Evolutionary conservation across 2,329 filamentous ascomycete species (phyloP).

Genomic region (Hymenoscyphus albidus): DNA sequence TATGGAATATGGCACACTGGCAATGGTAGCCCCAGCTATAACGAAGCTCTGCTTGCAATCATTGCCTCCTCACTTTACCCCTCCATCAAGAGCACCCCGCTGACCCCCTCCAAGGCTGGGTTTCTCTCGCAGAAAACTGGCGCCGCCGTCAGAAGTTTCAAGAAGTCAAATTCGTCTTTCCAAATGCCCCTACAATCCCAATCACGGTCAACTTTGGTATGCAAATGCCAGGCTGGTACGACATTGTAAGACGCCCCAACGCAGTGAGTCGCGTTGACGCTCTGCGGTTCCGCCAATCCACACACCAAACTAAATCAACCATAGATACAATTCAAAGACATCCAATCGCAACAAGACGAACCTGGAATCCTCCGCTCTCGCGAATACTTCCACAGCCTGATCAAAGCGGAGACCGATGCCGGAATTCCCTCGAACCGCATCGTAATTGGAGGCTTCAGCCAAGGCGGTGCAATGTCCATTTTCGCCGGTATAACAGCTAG

Average conservation of each 20-base stretch:
- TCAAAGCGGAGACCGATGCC: slow-evolving; percentile 73
- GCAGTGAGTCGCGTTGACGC: slow-evolving; percentile 20
- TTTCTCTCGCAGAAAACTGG: slow-evolving; percentile 82
- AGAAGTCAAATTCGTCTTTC: slow-evolving; percentile 91
- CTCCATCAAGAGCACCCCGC: background rate
- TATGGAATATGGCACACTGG: background rate
- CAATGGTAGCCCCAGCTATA: background rate
- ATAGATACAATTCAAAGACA: slow-evolving; percentile 43
- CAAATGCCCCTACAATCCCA: slow-evolving; percentile 81
- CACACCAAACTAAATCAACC: background rate
- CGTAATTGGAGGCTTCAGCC: slow-evolving; percentile 78
- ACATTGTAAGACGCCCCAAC: slow-evolving; percentile 55
- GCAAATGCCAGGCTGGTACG: slow-evolving; percentile 84
- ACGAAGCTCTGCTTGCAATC: background rate
- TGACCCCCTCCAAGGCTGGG: slow-evolving; percentile 56
- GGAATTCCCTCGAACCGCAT: slow-evolving; percentile 82
- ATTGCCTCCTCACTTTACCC: background rate
- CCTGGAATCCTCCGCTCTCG: slow-evolving; percentile 68
- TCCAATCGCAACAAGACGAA: slow-evolving; percentile 58
- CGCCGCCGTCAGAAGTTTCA: slow-evolving; percentile 73
- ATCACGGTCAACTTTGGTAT: slow-evolving; percentile 78
- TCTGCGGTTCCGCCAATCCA: background rate
- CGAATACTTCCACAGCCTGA: slow-evolving; percentile 72
- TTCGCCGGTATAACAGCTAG: slow-evolving; percentile 71
- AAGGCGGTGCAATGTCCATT: slow-evolving; percentile 85